These are phyloP conservation scores for Alternaria ventricosa DNA, from an alignment of 2,329 filamentous ascomycete genomes.

Conservation along the genomic window DNA sequence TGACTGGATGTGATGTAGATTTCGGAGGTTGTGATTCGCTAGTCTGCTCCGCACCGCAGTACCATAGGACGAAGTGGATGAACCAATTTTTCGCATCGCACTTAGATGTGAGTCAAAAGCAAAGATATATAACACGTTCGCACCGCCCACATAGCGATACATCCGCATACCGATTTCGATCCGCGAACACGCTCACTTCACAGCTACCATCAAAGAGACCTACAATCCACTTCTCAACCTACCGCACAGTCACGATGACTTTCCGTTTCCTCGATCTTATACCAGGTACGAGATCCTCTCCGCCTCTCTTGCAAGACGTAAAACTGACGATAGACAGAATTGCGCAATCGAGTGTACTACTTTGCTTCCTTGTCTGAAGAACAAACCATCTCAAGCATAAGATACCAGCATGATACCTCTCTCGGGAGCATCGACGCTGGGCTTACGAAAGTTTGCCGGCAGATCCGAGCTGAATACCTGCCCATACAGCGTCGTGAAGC, in stretches of 20 bases:
- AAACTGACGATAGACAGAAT: not conserved
- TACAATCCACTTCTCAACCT: not conserved
- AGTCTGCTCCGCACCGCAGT: not conserved
- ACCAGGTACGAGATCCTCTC: not conserved
- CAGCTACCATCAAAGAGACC: not conserved
- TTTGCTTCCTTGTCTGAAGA: not conserved
- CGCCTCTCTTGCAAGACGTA: not conserved
- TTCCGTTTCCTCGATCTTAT: not conserved
- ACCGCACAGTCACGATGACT: not conserved
- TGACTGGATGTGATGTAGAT: not conserved
- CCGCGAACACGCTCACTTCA: not conserved
- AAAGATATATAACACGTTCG: not conserved
- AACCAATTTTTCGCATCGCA: not conserved
- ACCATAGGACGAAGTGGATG: not conserved
- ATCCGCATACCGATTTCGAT: not conserved
- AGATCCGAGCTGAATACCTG: not conserved
- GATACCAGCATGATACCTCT: not conserved
- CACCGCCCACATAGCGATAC: not conserved
- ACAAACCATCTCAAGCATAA: not conserved
- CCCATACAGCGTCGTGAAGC: not conserved
- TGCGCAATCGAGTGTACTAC: not conserved
- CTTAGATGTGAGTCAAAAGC: not conserved
- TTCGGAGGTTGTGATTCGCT: not conserved
- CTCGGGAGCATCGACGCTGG: fast-evolving
- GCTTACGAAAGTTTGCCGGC: not conserved